phyloP scores from a whole-genome alignment of 2,329 filamentous ascomycete genomes.

The Aspergillus alliaceus region DNA sequence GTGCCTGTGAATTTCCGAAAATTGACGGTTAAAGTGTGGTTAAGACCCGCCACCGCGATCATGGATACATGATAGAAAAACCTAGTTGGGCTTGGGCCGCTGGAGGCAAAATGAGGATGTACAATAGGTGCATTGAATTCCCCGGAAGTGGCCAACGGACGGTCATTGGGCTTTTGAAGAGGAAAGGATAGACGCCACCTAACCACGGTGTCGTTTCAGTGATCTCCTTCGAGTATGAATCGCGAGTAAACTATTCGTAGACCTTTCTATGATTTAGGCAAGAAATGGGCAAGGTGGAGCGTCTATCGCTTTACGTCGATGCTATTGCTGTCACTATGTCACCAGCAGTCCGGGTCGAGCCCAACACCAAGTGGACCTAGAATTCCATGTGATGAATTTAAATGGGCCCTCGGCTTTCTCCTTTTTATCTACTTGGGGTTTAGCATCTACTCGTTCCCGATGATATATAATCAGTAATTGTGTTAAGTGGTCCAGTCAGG shows the following conservation, averaged over 20 bases:
- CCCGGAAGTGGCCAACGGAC: background rate
- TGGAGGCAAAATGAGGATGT: conserved; percentile 1
- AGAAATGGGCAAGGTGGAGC: background rate
- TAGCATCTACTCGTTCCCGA: too few relatives aligned
- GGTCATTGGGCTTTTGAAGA: background rate
- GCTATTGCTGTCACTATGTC: background rate
- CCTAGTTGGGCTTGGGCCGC: background rate
- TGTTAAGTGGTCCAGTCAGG: background rate
- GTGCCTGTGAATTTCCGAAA: background rate
- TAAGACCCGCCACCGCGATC: background rate
- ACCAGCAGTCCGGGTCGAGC: background rate
- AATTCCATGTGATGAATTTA: background rate
- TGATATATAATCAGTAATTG: too few relatives aligned
- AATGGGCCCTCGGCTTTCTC: background rate
- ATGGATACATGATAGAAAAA: background rate
- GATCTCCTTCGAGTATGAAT: background rate
- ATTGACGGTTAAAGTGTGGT: background rate
- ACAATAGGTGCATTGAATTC: background rate
- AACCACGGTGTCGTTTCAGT: background rate
- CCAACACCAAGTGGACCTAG: background rate
- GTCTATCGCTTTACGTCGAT: too few relatives aligned
- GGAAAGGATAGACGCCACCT: background rate
- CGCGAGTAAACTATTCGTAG: background rate
- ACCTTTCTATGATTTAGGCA: background rate
- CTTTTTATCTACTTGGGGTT: background rate